Conservation (phyloP, 768 basidiomycete genomes). For the Boletus coccyginus region DNA sequence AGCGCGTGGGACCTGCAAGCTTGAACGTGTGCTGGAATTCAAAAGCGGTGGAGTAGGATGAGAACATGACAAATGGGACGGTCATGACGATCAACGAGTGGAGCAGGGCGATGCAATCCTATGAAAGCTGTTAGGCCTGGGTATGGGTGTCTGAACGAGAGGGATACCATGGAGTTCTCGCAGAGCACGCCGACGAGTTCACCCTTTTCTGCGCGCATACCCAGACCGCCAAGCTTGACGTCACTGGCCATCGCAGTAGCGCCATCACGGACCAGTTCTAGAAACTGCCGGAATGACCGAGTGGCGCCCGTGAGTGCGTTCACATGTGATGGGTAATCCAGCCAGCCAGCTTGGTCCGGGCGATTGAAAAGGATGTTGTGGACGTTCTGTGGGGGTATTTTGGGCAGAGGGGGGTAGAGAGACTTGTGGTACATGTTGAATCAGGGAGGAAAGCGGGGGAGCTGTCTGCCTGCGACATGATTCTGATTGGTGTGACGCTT, state of each 20-base stretch:
- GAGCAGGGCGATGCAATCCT: constrained; percentile 57
- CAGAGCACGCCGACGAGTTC: constrained; percentile 71
- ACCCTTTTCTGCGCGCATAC: constrained; percentile 41
- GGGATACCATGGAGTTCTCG: constrained; percentile 60
- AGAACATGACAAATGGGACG: constrained; percentile 53
- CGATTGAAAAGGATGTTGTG: constrained; percentile 54
- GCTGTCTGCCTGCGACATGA: neutral
- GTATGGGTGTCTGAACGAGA: neutral
- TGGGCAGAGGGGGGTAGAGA: constrained; percentile 50
- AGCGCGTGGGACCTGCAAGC: constrained; percentile 44
- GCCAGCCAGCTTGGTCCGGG: constrained; percentile 52
- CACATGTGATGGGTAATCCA: constrained; percentile 55
- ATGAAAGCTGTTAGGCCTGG: neutral
- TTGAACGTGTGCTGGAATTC: constrained; percentile 53
- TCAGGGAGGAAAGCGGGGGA: neutral
- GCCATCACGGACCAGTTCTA: constrained; percentile 48
- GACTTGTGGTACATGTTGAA: constrained; percentile 55
- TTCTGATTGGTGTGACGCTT: neutral
- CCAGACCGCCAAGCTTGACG: constrained; percentile 52
- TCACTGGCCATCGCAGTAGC: constrained; percentile 57
- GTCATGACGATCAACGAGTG: constrained; percentile 48
- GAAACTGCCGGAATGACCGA: constrained; percentile 47
- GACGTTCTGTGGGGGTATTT: constrained; percentile 48
- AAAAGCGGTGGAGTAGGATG: constrained; percentile 52
- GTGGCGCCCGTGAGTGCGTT: constrained; percentile 51